Evolutionary conservation across 2,329 filamentous ascomycete genomes (phyloP), one percentile per base, ranked within the genome.

Genomic region (Penicillium sp.): DNA sequence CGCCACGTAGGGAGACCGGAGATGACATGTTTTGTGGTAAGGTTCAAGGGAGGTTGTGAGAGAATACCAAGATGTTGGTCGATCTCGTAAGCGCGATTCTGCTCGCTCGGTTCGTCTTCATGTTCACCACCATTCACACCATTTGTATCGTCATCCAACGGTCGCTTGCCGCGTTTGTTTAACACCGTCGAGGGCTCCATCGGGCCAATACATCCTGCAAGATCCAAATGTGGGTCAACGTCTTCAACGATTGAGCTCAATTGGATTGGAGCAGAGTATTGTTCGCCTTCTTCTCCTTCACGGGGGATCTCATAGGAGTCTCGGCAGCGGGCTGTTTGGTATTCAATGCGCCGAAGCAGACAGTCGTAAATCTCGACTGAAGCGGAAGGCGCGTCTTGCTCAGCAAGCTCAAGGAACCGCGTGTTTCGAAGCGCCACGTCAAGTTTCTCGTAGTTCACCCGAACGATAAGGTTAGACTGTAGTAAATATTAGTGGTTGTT

Each of bases 391-490:
- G 94, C 82, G 33, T 84, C 81, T 53, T 89, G 85, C 51, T 86
- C 82, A 1, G 87, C 91, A 56, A 92, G 84, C n/a, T 86, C 81
- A 52, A 88, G 85, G 3, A 97, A 85, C 21, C 86, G 85, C 62
- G 88, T 83, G 67, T 91, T 96, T 56, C 93, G 90, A 61, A 96
- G 81, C 49, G 90, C 87, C 10, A 97, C 90, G 7, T 88, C 80
- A 58, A 91, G 90, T 73, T 93, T 96, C 55, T 93, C 89, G 68
- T 91, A 88, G 70, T 96, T 97, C 54, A 97, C 81, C 29, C 88
- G 86, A 49, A 97, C 80, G 36, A 93, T 82, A 62, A 92, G 80
- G 57, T 89, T 84, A 49, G 86, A 83, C 87, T 96, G 70, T 19
- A 9, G 1, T 56, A 36, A n/a, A 42, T 21, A n/a, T 59, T 49